These are phyloP conservation scores for Fusarium dimerum DNA, from an alignment of 2,329 filamentous ascomycete species.

Conservation along the genomic window DNA sequence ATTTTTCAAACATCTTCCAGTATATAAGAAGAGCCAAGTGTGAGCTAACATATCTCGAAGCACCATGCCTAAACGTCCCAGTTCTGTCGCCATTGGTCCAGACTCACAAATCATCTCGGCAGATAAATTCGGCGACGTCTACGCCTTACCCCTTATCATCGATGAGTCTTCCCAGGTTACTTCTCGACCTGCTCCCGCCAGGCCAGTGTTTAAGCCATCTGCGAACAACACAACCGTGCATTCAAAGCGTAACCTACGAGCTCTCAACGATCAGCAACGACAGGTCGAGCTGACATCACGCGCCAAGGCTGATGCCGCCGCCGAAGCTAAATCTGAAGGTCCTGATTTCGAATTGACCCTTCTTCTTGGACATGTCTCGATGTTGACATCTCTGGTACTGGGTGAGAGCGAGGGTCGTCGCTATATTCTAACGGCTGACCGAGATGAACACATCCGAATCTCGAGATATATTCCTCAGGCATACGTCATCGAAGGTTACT, in stretches of 20 bases:
- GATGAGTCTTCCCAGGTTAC: constrained; percentile 16
- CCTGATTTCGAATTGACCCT: constrained; percentile 72
- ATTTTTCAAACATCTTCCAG: constrained; percentile 12
- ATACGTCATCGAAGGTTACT: constrained; percentile 87
- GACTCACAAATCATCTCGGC: constrained; percentile 77
- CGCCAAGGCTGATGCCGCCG: constrained; percentile 26
- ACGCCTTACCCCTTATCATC: constrained; percentile 70
- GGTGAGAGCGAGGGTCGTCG: constrained; percentile 43
- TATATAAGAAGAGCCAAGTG: neutral
- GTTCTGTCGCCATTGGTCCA: constrained; percentile 68
- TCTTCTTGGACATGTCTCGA: constrained; percentile 89
- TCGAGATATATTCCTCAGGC: constrained; percentile 80
- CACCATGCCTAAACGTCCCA: constrained; percentile 86
- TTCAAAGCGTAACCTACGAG: constrained; percentile 62
- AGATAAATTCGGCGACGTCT: constrained; percentile 98
- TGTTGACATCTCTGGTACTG: constrained; percentile 76
- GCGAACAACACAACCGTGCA: constrained; percentile 64
- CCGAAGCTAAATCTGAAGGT: constrained; percentile 37
- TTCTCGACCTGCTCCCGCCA: constrained; percentile 20
- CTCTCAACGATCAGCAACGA: constrained; percentile 59
- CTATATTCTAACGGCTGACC: constrained; percentile 58
- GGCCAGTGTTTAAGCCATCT: constrained; percentile 44
- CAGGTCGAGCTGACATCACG: constrained; percentile 39
- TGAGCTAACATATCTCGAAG: constrained; percentile 46
- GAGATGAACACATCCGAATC: constrained; percentile 79